These are phyloP conservation scores for Calophaca sinica DNA, from an alignment of 306 rosid species.

Conservation along the genomic window DNA sequence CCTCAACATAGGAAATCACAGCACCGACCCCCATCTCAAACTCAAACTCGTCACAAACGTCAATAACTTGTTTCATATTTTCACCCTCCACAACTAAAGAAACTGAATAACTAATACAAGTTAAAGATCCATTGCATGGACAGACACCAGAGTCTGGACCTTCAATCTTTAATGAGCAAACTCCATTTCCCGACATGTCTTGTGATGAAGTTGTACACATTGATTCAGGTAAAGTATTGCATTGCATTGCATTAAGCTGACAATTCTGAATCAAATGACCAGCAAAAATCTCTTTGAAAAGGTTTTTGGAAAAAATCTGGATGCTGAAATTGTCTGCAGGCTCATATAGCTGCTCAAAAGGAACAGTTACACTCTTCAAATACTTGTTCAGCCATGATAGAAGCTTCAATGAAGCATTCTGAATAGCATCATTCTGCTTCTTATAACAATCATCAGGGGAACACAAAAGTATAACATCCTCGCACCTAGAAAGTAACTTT, in stretches of 20 bases:
- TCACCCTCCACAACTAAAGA: constrained; percentile 61
- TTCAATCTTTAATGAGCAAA: constrained; percentile 54
- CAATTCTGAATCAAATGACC: constrained; percentile 53
- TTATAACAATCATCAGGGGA: constrained; percentile 65
- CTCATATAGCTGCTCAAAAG: constrained; percentile 60
- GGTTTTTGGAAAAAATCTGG: constrained; percentile 54
- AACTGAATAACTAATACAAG: constrained; percentile 70
- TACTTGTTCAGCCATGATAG: constrained; percentile 73
- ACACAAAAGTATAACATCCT: constrained; percentile 70
- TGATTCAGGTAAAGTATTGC: constrained; percentile 46
- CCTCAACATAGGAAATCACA: constrained; percentile 67
- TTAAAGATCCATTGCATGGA: constrained; percentile 78
- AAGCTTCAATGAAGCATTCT: constrained; percentile 78
- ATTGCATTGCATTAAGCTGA: constrained; percentile 49
- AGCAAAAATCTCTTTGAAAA: constrained; percentile 56
- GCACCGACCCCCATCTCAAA: constrained; percentile 88
- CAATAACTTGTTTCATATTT: constrained; percentile 64
- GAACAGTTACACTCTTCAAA: constrained; percentile 55
- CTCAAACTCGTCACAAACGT: constrained; percentile 77
- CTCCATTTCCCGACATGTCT: constrained; percentile 41
- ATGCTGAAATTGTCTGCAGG: constrained; percentile 54
- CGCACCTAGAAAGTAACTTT: constrained; percentile 64
- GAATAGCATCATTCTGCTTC: constrained; percentile 83
- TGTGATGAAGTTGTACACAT: constrained; percentile 41
- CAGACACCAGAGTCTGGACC: constrained; percentile 83